Conservation (phyloP, 2,329 filamentous ascomycete genomes). For the Cladosporium austrohemisphaericum region DNA sequence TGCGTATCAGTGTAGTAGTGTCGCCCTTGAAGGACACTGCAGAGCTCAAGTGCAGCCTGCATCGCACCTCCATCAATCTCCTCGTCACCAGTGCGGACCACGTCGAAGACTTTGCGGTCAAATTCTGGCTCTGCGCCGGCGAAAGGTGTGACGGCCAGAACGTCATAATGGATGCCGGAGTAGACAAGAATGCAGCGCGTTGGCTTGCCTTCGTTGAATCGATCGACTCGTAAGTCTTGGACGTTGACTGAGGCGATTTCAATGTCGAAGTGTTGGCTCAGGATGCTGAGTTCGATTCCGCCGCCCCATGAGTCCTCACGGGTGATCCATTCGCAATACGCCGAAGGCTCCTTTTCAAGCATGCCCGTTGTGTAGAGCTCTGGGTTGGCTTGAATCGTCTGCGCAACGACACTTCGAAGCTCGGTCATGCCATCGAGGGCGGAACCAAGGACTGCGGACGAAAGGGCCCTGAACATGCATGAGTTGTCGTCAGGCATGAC, state of each 20-base stretch:
- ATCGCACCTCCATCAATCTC: conserved; percentile 51
- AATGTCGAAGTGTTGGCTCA: conserved; percentile 78
- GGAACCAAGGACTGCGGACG: conserved; percentile 66
- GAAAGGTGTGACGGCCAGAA: conserved; percentile 70
- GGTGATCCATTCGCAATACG: conserved; percentile 80
- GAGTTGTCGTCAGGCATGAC: conserved; percentile 98
- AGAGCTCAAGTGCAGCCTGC: conserved; percentile 55
- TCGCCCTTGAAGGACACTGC: conserved; percentile 58
- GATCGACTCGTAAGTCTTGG: conserved; percentile 61
- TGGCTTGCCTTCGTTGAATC: conserved; percentile 70
- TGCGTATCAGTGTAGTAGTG: conserved; percentile 90
- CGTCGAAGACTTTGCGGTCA: conserved; percentile 72
- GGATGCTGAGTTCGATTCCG: conserved; percentile 80
- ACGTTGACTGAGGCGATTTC: conserved; percentile 86
- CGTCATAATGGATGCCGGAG: conserved; percentile 90
- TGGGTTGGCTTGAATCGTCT: conserved; percentile 70
- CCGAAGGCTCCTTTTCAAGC: conserved; percentile 64
- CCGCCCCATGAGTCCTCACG: conserved; percentile 83
- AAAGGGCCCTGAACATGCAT: conserved; percentile 88
- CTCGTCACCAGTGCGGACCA: conserved; percentile 33
- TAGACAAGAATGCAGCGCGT: conserved; percentile 79
- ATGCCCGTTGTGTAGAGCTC: conserved; percentile 72
- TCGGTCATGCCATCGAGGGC: conserved; percentile 65
- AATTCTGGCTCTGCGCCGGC: conserved; percentile 64
- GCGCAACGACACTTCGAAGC: conserved; percentile 72